Base-by-base conservation (phyloP, 2,329 filamentous ascomycete species). In the Allantophomopsis lycopodina region DNA sequence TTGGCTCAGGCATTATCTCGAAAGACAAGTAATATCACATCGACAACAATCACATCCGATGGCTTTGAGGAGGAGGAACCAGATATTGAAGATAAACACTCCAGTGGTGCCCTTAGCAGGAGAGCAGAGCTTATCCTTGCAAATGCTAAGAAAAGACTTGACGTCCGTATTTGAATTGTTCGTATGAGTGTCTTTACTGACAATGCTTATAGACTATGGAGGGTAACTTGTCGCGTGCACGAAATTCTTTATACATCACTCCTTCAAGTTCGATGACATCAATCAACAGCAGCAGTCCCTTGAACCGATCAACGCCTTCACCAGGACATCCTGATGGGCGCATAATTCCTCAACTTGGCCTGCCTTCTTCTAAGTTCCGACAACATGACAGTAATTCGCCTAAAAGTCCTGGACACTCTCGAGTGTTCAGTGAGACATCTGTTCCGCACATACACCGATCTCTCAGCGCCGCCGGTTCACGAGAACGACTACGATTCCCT, bases 121-220 rank as follows among this genome's bases (percentile, higher is more conserved):
- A 76, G 86, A 50, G 88, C 88, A 1, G 88, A 95, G 56, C 70
- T 88, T 53, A 95, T 95, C 54, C 68, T 96, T 40, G 85, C 87
- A 41, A 94, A 94, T 60, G 89, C 89, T 23, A 95, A 95, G 63
- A 80, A 78, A 57, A 73, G 87, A 50, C 67, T 96, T 44, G 91
- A 84, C 55, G 86, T 93, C 68, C 58, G 83, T 61, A 31, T 16
- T 13, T 38, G 28, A 28, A 38, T 10, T 32, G 18, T 23, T 20
- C 20, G 28, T 16, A 17, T 28, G 10, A 23, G 20, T 11, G 14
- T 13, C 40, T 30, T 41, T 42, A 33, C 46, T 53, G 37, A 52
- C 40, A n/a, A 23, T 30, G 6, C 8, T 35, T 30, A 23, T 14
- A 93, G 86, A 83, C 84, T 23, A 94, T 95, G 87, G 89, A 95